Percentiles rank a stretch among this genome's conserved stretches.
phyloP scores from a whole-genome alignment of 805 yeast genomes.

The Candida anglica region DNA sequence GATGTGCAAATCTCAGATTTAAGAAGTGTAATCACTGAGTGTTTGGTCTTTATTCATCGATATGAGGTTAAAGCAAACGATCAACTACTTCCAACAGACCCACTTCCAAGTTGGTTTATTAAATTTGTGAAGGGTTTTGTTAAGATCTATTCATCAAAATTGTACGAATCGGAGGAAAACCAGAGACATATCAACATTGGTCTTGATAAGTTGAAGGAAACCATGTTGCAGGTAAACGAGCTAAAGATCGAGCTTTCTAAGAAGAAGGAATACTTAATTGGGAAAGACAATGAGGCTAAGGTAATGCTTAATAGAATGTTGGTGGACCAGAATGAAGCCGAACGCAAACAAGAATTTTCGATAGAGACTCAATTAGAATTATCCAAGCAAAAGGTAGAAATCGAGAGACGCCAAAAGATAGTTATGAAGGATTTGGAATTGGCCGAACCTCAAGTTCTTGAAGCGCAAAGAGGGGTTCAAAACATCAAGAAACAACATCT shows the following conservation, averaged over 20 bases:
- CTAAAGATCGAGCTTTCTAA: conserved; percentile 50
- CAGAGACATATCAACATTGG: conserved; percentile 76
- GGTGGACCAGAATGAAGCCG: conserved; percentile 86
- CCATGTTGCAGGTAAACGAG: conserved; percentile 66
- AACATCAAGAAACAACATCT: conserved; percentile 89
- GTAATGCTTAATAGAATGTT: conserved; percentile 72
- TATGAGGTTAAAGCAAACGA: not conserved
- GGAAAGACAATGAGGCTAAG: conserved; percentile 67
- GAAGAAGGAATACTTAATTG: conserved; percentile 46
- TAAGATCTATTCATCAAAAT: conserved; percentile 37
- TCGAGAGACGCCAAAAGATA: conserved; percentile 46
- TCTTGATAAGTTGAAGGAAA: conserved; percentile 68
- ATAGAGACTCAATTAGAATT: conserved; percentile 69
- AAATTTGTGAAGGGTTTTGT: conserved; percentile 46
- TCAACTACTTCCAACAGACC: conserved; percentile 6
- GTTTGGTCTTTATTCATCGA: conserved; percentile 46
- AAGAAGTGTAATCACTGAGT: conserved; percentile 45
- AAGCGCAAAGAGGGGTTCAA: conserved; percentile 86
- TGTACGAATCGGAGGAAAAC: conserved; percentile 50
- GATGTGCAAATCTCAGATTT: conserved; percentile 14
- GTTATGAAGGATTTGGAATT: conserved; percentile 64
- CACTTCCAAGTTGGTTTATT: conserved; percentile 54
- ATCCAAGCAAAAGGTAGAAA: conserved; percentile 59
- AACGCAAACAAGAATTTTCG: conserved; percentile 83
- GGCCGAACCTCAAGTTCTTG: conserved; percentile 81